Evolutionary conservation across 768 basidiomycete species (phyloP).

Genomic region (Termitomyces titanicus): DNA sequence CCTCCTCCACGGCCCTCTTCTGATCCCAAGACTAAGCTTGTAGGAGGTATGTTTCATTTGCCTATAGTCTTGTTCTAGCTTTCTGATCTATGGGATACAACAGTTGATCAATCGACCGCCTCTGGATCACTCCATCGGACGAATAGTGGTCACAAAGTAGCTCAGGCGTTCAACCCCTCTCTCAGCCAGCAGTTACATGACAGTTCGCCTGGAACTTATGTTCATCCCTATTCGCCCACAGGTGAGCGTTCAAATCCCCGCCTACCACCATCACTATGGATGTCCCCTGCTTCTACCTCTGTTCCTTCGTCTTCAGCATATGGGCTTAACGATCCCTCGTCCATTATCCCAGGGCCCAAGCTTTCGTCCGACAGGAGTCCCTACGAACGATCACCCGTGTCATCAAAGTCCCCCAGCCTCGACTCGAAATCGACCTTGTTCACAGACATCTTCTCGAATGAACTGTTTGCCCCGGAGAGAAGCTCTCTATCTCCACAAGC

Average conservation of each 20-base stretch:
- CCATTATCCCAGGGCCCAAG: slow-evolving; percentile 30
- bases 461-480: slow-evolving; percentile 47
- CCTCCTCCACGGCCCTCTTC: slow-evolving; percentile 27
- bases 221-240: slow-evolving; percentile 25
- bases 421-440: slow-evolving; percentile 64
- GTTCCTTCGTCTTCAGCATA: slow-evolving; percentile 39
- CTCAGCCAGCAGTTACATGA: slow-evolving; percentile 6
- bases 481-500: slow-evolving; percentile 36
- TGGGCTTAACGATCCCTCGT: slow-evolving; percentile 32
- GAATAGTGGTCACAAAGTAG: slow-evolving; percentile 6
- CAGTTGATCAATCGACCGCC: slow-evolving; percentile 10
- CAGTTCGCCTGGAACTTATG: slow-evolving; percentile 14
- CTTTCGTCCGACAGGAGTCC: slow-evolving; percentile 31
- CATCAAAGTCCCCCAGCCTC: slow-evolving; percentile 40
- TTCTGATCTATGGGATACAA: background rate
- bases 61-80: background rate
- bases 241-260: slow-evolving; percentile 50
- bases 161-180: slow-evolving; percentile 6
- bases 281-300: slow-evolving; percentile 63
- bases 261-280: slow-evolving; percentile 79
- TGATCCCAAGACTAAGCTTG: slow-evolving; percentile 19
- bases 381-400: slow-evolving; percentile 29
- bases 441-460: slow-evolving; percentile 68
- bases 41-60: slow-evolving; percentile 18
- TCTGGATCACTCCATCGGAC: slow-evolving; percentile 12